Evolutionary conservation across 192 early-diverging fungal genomes (phyloP).

Genomic region (Gonapodya prolifera): DNA sequence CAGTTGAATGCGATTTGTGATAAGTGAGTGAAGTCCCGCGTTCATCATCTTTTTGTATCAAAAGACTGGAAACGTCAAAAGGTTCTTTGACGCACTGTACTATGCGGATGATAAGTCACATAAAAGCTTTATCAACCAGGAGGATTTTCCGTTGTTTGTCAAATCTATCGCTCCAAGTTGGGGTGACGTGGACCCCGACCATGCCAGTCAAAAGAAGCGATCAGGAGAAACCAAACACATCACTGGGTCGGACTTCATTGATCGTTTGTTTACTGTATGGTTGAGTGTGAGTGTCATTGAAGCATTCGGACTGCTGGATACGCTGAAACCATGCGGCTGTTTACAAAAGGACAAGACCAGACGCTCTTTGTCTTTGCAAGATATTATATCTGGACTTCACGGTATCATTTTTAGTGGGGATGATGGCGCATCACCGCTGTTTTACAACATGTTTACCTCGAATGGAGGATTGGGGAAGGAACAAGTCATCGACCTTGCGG

Average conservation of each 20-base stretch:
- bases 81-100: conserved; percentile 69
- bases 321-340: conserved; percentile 26
- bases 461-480: conserved; percentile 55
- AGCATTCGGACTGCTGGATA: too few species aligned
- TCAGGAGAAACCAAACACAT: too few species aligned
- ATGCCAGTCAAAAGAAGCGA: too few species aligned
- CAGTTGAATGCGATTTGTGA: conserved; percentile 83
- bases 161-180: conserved; percentile 38
- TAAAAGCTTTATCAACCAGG: conserved; percentile 46
- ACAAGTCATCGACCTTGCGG: conserved; percentile 72
- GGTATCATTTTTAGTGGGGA: conserved; percentile 64
- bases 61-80: too few species aligned
- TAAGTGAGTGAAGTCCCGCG: too few species aligned
- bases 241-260: too few species aligned
- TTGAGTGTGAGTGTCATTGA: too few species aligned
- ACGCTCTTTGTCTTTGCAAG: conserved; percentile 56
- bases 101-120: conserved; percentile 15
- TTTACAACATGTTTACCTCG: conserved; percentile 71
- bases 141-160: conserved; percentile 65
- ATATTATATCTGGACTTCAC: conserved; percentile 64
- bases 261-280: too few species aligned
- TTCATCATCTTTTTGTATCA: too few species aligned
- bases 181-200: conserved; percentile 20
- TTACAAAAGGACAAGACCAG: conserved; percentile 37
- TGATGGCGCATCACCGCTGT: conserved; percentile 61